A percentile compares a stretch with the other conserved stretches of the same genome.
Conservation (phyloP, 2,329 filamentous ascomycete species). For the Rhynchosporium graminicola region DNA sequence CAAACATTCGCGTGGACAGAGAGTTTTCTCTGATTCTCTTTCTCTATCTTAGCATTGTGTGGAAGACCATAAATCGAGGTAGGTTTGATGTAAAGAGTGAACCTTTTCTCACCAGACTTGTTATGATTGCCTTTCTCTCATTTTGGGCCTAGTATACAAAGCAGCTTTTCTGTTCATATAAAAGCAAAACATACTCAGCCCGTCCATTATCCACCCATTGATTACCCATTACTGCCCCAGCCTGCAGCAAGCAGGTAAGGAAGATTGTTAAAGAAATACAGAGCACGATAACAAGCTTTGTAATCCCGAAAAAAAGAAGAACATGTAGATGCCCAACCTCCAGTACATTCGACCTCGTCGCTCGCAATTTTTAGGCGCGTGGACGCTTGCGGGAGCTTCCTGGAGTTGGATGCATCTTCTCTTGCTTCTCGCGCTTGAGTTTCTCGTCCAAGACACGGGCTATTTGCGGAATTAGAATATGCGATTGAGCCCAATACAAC, state of each 20-base stretch:
- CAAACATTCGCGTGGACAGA: neutral
- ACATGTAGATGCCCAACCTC: neutral
- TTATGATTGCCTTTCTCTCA: neutral
- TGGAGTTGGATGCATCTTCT: conserved; percentile 50
- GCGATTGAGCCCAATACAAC: neutral
- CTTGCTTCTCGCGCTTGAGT: conserved; percentile 62
- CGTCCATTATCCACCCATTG: neutral
- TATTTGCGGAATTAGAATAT: conserved; percentile 39
- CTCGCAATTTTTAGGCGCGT: conserved; percentile 38
- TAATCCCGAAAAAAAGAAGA: neutral
- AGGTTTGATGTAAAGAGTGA: neutral
- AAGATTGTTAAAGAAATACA: neutral
- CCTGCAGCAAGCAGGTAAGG: neutral
- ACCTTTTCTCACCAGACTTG: neutral
- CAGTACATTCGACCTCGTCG: neutral
- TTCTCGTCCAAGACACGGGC: conserved; percentile 66
- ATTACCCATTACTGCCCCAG: neutral
- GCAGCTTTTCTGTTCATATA: conserved; percentile 13
- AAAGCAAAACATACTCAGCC: neutral
- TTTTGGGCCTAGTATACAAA: conserved; percentile 9
- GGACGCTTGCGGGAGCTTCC: conserved; percentile 58
- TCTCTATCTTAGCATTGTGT: neutral
- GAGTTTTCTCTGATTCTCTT: neutral
- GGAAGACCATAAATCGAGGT: neutral
- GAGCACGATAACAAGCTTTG: neutral